phyloP scores from a whole-genome alignment of 306 rosid species.

The Leucaena leucocephala region DNA sequence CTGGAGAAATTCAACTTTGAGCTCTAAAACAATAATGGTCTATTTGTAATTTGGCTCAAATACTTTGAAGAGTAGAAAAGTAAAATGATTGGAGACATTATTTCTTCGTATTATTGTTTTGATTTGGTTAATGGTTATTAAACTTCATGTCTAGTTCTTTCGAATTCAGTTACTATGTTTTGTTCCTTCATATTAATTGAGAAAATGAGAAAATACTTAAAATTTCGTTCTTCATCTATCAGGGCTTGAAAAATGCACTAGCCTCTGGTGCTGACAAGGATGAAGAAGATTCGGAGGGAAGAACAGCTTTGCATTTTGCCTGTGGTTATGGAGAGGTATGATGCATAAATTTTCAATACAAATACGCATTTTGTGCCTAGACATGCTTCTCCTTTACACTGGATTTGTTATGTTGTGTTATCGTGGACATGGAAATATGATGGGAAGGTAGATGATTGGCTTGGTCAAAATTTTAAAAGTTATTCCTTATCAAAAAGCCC shows the following conservation, averaged over 20 bases:
- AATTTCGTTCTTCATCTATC: constrained; percentile 21
- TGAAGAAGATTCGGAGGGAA: constrained; percentile 96
- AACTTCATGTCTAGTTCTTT: constrained; percentile 20
- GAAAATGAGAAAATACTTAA: constrained; percentile 33
- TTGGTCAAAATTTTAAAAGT: neutral
- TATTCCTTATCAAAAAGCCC: constrained; percentile 2
- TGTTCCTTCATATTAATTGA: constrained; percentile 24
- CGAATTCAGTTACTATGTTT: constrained; percentile 16
- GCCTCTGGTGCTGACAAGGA: constrained; percentile 91
- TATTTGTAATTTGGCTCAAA: neutral
- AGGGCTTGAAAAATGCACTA: constrained; percentile 90
- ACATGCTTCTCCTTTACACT: neutral
- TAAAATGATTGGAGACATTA: neutral
- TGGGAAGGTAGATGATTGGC: constrained; percentile 22
- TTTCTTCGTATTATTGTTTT: neutral
- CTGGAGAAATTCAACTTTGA: neutral
- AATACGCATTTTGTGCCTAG: neutral
- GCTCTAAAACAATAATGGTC: neutral
- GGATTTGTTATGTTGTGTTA: constrained; percentile 25
- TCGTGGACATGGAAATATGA: neutral
- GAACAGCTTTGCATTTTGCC: constrained; percentile 98
- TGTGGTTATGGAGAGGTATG: constrained; percentile 99
- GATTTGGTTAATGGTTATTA: constrained; percentile 1
- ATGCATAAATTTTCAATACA: neutral
- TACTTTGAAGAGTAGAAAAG: neutral